These are phyloP conservation scores for Plasmodium yoelii DNA, from an alignment of 169 alveolate genomes.

Conservation along the genomic window DNA sequence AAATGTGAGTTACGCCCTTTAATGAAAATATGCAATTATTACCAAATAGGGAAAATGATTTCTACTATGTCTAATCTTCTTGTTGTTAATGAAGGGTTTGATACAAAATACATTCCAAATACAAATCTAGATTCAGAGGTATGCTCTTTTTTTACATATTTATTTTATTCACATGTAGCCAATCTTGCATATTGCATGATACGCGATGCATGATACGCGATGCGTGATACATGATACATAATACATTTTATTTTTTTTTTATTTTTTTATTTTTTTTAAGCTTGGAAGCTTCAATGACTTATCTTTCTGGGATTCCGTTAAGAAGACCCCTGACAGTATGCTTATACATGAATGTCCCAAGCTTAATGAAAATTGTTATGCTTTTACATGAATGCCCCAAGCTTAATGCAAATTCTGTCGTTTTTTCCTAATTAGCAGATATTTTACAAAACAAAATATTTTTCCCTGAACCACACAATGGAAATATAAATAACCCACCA, in stretches of 20 bases:
- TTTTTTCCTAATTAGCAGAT: neutral
- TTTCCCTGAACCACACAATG: neutral
- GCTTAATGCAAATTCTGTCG: neutral
- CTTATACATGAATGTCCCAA: too few relatives aligned
- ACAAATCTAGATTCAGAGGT: constrained; percentile 27
- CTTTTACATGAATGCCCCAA: neutral
- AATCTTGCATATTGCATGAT: neutral
- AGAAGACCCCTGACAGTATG: constrained; percentile 41
- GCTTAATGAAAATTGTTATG: neutral
- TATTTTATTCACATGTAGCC: neutral
- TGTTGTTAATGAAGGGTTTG: constrained; percentile 62
- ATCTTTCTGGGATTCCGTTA: neutral
- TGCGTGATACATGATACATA: too few relatives aligned
- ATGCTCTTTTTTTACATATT: neutral
- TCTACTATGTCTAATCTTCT: constrained; percentile 52
- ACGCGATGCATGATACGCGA: too few relatives aligned
- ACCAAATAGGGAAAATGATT: constrained; percentile 52
- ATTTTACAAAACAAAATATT: neutral
- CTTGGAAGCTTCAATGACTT: constrained; percentile 4
- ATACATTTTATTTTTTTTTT: too few relatives aligned
- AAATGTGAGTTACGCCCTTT: constrained; percentile 71
- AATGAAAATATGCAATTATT: constrained; percentile 49
- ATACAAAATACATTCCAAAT: constrained; percentile 66
- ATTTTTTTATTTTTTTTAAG: constrained; percentile 12
- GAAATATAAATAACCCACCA: neutral